Conservation (phyloP, 371 early-diverging fungal species). For the Circinella umbellata region DNA sequence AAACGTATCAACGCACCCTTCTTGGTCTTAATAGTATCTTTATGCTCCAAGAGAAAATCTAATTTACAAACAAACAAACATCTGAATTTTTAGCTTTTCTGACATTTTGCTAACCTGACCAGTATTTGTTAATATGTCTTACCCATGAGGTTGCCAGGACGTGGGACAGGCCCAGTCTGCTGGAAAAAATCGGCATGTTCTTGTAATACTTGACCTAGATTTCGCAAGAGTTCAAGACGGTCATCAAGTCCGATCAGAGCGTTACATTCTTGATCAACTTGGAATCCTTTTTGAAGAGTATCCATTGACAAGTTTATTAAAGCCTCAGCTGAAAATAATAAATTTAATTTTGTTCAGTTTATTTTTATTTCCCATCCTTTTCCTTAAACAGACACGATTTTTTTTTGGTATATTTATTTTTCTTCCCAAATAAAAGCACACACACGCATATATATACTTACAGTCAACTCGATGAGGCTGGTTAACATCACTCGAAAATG, state of each 20-base stretch:
- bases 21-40: slow-evolving; percentile 48
- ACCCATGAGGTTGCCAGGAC: slow-evolving; percentile 89
- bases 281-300: slow-evolving; percentile 70
- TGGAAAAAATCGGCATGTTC: slow-evolving; percentile 54
- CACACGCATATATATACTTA: slow-evolving; percentile 18
- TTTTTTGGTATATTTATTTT: no score
- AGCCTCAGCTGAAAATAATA: slow-evolving; percentile 43
- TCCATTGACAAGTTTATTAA: slow-evolving; percentile 61
- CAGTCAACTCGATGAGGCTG: slow-evolving; percentile 82
- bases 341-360: not conserved
- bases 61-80: not conserved
- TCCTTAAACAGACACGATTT: slow-evolving; percentile 68
- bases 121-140: slow-evolving; percentile 28
- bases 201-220: slow-evolving; percentile 60
- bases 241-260: slow-evolving; percentile 82
- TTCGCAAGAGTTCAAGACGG: slow-evolving; percentile 72
- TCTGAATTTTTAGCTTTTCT: slow-evolving; percentile 3
- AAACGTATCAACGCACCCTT: slow-evolving; percentile 61
- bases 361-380: slow-evolving; percentile 58
- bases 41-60: slow-evolving; percentile 49
- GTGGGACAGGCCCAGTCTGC: slow-evolving; percentile 42
- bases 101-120: not conserved
- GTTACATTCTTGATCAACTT: slow-evolving; percentile 69
- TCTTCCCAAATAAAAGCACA: not conserved
- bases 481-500: slow-evolving; percentile 70